Conservation (phyloP, 2,329 filamentous ascomycete species). For the Cryoendolithus antarcticus region DNA sequence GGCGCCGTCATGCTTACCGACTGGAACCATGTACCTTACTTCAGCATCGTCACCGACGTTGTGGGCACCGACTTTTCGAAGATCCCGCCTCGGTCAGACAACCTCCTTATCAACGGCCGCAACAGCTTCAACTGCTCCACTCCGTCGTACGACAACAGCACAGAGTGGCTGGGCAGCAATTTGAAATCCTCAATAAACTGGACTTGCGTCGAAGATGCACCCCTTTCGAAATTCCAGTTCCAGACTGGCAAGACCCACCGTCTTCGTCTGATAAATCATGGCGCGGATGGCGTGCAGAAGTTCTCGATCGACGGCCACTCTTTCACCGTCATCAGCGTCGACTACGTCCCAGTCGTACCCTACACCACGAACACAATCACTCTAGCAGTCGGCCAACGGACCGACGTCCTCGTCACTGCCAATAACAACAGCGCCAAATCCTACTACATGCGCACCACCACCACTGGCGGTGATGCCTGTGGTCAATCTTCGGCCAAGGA, state of each 20-base stretch:
- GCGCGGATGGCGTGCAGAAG: constrained; percentile 29
- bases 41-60: constrained; percentile 9
- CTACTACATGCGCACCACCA: constrained; percentile 28
- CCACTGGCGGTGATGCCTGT: constrained; percentile 14
- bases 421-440: constrained; percentile 18
- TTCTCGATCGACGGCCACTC: constrained; percentile 34
- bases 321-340: constrained; percentile 31
- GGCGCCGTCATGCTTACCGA: constrained; percentile 21
- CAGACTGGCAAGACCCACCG: constrained; percentile 28
- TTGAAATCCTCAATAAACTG: constrained; percentile 6
- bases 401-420: constrained; percentile 27
- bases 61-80: constrained; percentile 8
- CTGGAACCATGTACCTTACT: constrained; percentile 24
- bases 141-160: constrained; percentile 12
- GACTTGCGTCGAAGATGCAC: constrained; percentile 14
- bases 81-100: constrained; percentile 15
- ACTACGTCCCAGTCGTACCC: constrained; percentile 31
- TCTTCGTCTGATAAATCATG: constrained; percentile 31
- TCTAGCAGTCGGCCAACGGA: constrained; percentile 30
- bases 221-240: constrained; percentile 27
- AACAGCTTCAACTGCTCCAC: constrained; percentile 18
- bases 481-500: constrained; percentile 17
- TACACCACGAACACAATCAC: constrained; percentile 28
- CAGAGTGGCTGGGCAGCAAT: constrained; percentile 10
- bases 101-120: constrained; percentile 24